These are phyloP conservation scores for Inga leiocalycina DNA, from an alignment of 306 rosid species.

Conservation along the genomic window DNA sequence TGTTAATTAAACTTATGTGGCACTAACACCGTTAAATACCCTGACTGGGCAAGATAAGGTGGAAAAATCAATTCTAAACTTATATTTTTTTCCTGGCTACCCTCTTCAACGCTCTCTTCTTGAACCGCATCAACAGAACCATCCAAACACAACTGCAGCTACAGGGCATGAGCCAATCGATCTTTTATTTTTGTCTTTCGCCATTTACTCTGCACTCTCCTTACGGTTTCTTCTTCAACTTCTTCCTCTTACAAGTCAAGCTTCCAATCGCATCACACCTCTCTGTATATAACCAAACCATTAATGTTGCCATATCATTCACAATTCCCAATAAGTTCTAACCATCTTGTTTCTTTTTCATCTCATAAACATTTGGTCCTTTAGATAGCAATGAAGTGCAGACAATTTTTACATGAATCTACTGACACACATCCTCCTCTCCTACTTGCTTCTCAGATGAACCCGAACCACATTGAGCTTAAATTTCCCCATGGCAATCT, in stretches of 20 bases:
- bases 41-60: too few species aligned
- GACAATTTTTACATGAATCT: neutral
- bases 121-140: too few species aligned
- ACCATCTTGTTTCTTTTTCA: neutral
- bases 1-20: too few species aligned
- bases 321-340: neutral
- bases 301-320: neutral
- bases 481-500: neutral
- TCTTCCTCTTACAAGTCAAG: neutral
- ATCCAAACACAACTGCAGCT: too few species aligned
- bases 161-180: too few species aligned
- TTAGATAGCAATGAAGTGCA: too few species aligned
- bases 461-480: neutral
- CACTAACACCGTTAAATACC: too few species aligned
- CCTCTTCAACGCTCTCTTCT: too few species aligned
- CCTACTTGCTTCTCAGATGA: slow-evolving; percentile 7
- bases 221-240: neutral
- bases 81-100: too few species aligned
- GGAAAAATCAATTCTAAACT: too few species aligned
- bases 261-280: neutral
- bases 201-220: neutral
- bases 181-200: neutral
- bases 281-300: neutral
- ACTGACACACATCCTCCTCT: neutral
- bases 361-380: too few species aligned